phyloP scores from a whole-genome alignment of 352 stramenopile genomes.

The Phytophthora crassamura region DNA sequence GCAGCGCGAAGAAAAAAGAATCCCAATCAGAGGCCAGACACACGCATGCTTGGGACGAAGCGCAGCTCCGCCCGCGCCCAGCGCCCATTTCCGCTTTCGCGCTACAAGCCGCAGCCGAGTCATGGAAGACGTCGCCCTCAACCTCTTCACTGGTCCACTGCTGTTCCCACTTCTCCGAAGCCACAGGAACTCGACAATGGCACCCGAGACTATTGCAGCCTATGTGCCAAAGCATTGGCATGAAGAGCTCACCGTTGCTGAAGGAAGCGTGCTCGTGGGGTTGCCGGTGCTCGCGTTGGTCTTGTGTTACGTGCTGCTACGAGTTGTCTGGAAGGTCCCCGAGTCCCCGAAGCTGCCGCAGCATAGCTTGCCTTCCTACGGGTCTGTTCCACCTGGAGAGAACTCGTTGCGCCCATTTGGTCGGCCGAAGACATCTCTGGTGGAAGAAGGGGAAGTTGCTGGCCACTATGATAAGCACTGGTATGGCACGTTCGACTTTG shows the following conservation, averaged over 20 bases:
- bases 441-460: conserved; percentile 71
- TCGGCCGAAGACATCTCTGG: conserved; percentile 55
- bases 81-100: conserved; percentile 14
- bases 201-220: not conserved
- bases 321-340: conserved; percentile 69
- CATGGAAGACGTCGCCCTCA: conserved; percentile 10
- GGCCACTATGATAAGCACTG: conserved; percentile 63
- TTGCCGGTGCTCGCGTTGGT: conserved; percentile 58
- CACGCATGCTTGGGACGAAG: not conserved
- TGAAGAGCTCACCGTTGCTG: conserved; percentile 27
- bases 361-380: conserved; percentile 46
- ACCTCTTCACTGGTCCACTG: conserved; percentile 21
- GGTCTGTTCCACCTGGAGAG: conserved; percentile 35
- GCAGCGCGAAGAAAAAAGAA: conserved; percentile 33
- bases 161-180: conserved; percentile 14
- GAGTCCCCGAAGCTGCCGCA: conserved; percentile 34
- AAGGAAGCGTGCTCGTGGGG: conserved; percentile 36
- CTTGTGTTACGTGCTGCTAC: conserved; percentile 68
- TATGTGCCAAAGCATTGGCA: conserved; percentile 38
- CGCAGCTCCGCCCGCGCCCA: too few relatives aligned
- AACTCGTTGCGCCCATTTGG: conserved; percentile 42
- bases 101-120: conserved; percentile 1
- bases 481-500: conserved; percentile 65
- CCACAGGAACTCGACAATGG: conserved; percentile 6
- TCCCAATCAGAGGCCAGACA: conserved; percentile 22